phyloP scores from a whole-genome alignment of 192 early-diverging fungal species.

The Rhizophagus prolifer region DNA sequence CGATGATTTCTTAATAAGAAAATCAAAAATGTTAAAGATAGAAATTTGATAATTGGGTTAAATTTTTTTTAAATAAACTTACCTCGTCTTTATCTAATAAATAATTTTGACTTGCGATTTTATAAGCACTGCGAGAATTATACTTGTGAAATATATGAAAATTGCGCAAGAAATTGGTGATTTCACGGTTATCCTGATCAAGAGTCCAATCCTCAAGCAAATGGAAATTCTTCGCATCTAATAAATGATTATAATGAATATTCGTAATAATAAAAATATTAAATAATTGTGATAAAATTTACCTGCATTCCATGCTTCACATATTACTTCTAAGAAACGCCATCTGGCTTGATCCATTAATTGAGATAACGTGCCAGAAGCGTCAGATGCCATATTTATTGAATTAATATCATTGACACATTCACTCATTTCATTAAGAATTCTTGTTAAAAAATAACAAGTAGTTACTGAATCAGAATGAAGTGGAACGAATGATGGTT shows the following conservation, averaged over 20 bases:
- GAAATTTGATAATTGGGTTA: neutral
- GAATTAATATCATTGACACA: slow-evolving; percentile 77
- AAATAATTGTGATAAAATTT: slow-evolving; percentile 40
- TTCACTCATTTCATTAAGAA: slow-evolving; percentile 73
- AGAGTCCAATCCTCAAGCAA: slow-evolving; percentile 73
- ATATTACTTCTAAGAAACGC: slow-evolving; percentile 72
- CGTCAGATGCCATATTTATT: slow-evolving; percentile 72
- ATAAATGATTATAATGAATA: slow-evolving; percentile 16
- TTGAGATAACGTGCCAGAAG: slow-evolving; percentile 64
- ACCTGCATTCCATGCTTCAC: slow-evolving; percentile 77
- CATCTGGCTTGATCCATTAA: slow-evolving; percentile 72
- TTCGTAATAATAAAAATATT: neutral
- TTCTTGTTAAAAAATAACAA: slow-evolving; percentile 73
- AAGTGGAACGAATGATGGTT: slow-evolving; percentile 30
- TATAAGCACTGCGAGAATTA: slow-evolving; percentile 61
- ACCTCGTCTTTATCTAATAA: slow-evolving; percentile 40
- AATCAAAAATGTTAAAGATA: slow-evolving; percentile 3
- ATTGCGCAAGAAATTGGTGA: slow-evolving; percentile 62
- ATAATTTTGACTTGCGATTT: slow-evolving; percentile 51
- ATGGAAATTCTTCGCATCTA: slow-evolving; percentile 73
- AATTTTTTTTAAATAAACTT: neutral
- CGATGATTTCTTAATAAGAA: slow-evolving; percentile 43
- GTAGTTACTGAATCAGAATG: slow-evolving; percentile 50
- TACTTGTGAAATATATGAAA: slow-evolving; percentile 71
- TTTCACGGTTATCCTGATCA: slow-evolving; percentile 57